Conservation (phyloP, 768 basidiomycete species). For the Xerocomus potaroensis region DNA sequence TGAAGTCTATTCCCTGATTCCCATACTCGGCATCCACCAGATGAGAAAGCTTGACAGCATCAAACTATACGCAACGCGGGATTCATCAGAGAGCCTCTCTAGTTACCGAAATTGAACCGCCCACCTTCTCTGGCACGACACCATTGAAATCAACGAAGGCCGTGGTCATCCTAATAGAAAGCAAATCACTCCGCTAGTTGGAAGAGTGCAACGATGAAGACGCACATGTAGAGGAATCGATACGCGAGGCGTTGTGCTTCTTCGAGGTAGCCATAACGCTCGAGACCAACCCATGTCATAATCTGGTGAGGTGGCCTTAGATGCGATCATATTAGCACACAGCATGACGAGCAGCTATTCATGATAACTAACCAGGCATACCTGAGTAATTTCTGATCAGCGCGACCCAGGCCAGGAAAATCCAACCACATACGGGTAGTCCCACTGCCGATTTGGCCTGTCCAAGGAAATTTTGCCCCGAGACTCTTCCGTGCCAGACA, state of each 20-base stretch:
- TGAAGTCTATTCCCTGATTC: conserved; percentile 95
- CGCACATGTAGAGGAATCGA: conserved; percentile 99
- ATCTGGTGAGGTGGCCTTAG: conserved; percentile 94
- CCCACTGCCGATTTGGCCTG: conserved; percentile 98
- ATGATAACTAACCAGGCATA: conserved; percentile 57
- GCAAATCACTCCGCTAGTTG: conserved; percentile 2
- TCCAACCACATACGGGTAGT: conserved; percentile 71
- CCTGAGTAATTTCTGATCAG: conserved; percentile 31
- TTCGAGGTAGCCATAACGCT: conserved; percentile 92
- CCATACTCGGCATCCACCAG: conserved; percentile 97
- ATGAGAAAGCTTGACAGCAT: conserved; percentile 93
- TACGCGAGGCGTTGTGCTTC: conserved; percentile 93
- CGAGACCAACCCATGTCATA: conserved; percentile 96
- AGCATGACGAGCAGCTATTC: not conserved
- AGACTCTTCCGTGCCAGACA: conserved; percentile 95
- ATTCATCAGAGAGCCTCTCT: not conserved
- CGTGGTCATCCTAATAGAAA: conserved; percentile 71
- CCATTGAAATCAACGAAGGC: conserved; percentile 97
- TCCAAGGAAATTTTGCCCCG: conserved; percentile 94
- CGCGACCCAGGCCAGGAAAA: not conserved
- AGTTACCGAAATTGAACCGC: not conserved
- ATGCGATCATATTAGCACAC: conserved; percentile 8
- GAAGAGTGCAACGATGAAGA: conserved; percentile 34
- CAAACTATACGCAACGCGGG: conserved; percentile 52
- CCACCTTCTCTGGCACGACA: conserved; percentile 93